Percentiles rank a stretch among this genome's conserved stretches.
phyloP scores from a whole-genome alignment of 345 rosid species.

The Aethionema arabicum region DNA sequence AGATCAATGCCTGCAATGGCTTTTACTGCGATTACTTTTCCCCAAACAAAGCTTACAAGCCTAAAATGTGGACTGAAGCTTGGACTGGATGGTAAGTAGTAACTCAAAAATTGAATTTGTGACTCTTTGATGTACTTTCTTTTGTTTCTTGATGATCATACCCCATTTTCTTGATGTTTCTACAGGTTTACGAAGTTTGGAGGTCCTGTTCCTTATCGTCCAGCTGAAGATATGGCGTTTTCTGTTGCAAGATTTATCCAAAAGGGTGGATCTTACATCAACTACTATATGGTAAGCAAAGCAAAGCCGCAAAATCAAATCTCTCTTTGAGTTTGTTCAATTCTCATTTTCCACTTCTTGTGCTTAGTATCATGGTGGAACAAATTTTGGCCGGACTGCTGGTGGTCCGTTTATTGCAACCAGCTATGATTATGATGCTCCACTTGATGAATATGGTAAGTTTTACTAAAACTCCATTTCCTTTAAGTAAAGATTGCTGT shows the following conservation, averaged over 20 bases:
- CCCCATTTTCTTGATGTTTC: constrained; percentile 8
- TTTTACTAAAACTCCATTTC: not conserved
- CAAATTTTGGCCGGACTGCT: constrained; percentile 98
- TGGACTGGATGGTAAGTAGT: constrained; percentile 93
- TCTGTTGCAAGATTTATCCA: constrained; percentile 94
- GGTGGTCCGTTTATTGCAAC: constrained; percentile 99
- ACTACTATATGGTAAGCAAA: constrained; percentile 86
- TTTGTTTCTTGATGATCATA: constrained; percentile 13
- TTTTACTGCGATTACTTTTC: constrained; percentile 97
- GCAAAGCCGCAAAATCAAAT: constrained; percentile 14
- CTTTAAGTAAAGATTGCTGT: constrained; percentile 1
- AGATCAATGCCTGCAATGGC: constrained; percentile 98
- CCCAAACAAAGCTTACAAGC: constrained; percentile 91
- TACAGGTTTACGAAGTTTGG: constrained; percentile 95
- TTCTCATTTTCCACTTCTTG: constrained; percentile 4
- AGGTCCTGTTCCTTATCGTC: constrained; percentile 88
- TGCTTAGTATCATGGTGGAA: constrained; percentile 93
- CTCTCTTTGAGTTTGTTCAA: constrained; percentile 14
- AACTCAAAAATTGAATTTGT: not conserved
- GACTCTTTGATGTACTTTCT: not conserved
- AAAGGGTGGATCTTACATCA: constrained; percentile 92
- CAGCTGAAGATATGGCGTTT: constrained; percentile 96
- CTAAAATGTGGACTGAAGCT: constrained; percentile 99
- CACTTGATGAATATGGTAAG: constrained; percentile 96
- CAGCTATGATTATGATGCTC: constrained; percentile 96